A percentile compares a stretch with the other conserved stretches of the same genome.
Evolutionary conservation across 768 basidiomycete genomes (phyloP).

Genomic region (Brasilioporus rufonigricans): DNA sequence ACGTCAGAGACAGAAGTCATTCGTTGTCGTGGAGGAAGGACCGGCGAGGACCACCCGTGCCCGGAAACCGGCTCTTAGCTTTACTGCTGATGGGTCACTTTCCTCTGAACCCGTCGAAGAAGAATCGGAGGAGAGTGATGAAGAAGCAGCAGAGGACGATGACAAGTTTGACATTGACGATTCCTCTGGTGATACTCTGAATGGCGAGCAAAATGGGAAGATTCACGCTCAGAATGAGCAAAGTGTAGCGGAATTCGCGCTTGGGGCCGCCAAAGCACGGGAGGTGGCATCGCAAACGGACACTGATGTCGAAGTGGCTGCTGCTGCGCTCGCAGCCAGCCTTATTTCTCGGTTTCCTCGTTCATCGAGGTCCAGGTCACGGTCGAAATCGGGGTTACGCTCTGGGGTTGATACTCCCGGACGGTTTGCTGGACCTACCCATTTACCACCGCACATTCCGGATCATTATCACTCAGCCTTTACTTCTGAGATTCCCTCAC

Average conservation of each 20-base stretch:
- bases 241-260: slow-evolving; percentile 5
- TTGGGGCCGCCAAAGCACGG: slow-evolving; percentile 29
- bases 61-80: slow-evolving; percentile 12
- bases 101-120: slow-evolving; percentile 32
- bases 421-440: slow-evolving; percentile 52
- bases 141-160: slow-evolving; percentile 56
- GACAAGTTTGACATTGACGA: slow-evolving; percentile 95
- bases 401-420: slow-evolving; percentile 67
- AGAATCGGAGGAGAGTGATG: slow-evolving; percentile 39
- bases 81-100: slow-evolving; percentile 9
- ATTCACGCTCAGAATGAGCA: slow-evolving; percentile 16
- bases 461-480: slow-evolving; percentile 31
- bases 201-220: not conserved
- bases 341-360: slow-evolving; percentile 29
- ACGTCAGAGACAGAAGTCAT: slow-evolving; percentile 96
- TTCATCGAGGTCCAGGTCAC: slow-evolving; percentile 32
- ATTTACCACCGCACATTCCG: slow-evolving; percentile 41
- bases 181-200: slow-evolving; percentile 58
- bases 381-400: slow-evolving; percentile 36
- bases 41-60: slow-evolving; percentile 43
- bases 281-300: slow-evolving; percentile 28
- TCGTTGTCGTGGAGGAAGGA: slow-evolving; percentile 94
- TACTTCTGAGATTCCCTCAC: slow-evolving; percentile 28
- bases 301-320: slow-evolving; percentile 30
- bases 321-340: slow-evolving; percentile 32